Conservation (phyloP, 1,284 basidiomycete species). For the Pascua sp. region DNA sequence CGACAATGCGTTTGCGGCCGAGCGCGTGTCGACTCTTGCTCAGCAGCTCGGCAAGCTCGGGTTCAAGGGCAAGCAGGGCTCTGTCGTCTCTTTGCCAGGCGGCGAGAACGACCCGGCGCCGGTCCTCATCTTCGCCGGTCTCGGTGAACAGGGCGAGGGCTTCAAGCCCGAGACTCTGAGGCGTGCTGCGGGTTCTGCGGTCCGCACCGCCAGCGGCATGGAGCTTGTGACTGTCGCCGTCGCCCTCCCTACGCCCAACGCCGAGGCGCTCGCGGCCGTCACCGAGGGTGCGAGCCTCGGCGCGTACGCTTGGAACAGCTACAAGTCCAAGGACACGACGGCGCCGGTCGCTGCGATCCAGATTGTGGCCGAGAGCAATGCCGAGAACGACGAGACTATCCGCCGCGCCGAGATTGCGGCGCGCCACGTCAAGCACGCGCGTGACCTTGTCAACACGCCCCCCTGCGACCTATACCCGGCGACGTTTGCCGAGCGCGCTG, state of each 20-base stretch:
- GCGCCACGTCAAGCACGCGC: slow-evolving; percentile 15
- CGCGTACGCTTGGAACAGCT: slow-evolving; percentile 18
- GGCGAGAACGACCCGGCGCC: slow-evolving; percentile 7
- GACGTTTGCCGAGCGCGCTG: slow-evolving; percentile 10
- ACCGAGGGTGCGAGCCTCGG: slow-evolving; percentile 17
- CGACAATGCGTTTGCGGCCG: neutral
- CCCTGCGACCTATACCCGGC: slow-evolving; percentile 14
- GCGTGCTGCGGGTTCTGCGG: slow-evolving; percentile 8
- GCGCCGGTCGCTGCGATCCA: slow-evolving; percentile 7
- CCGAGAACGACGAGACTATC: slow-evolving; percentile 3
- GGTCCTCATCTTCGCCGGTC: slow-evolving; percentile 12
- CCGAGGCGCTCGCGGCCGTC: slow-evolving; percentile 12
- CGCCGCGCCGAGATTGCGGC: slow-evolving; percentile 10
- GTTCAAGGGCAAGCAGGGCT: slow-evolving; percentile 7
- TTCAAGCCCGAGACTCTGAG: slow-evolving; percentile 15
- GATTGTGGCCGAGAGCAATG: slow-evolving; percentile 4
- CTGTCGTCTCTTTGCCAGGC: slow-evolving; percentile 5
- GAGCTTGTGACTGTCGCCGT: slow-evolving; percentile 10
- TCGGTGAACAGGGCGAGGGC: slow-evolving; percentile 8
- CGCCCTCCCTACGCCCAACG: slow-evolving; percentile 2
- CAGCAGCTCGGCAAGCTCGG: slow-evolving; percentile 14
- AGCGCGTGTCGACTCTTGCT: neutral
- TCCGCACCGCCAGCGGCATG: slow-evolving; percentile 8
- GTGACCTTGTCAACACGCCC: slow-evolving; percentile 16
- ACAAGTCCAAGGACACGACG: slow-evolving; percentile 17